Percentiles rank a stretch among this genome's conserved stretches.
These are phyloP conservation scores for Venturia nashicola DNA, from an alignment of 2,329 filamentous ascomycete genomes.

Conservation along the genomic window DNA sequence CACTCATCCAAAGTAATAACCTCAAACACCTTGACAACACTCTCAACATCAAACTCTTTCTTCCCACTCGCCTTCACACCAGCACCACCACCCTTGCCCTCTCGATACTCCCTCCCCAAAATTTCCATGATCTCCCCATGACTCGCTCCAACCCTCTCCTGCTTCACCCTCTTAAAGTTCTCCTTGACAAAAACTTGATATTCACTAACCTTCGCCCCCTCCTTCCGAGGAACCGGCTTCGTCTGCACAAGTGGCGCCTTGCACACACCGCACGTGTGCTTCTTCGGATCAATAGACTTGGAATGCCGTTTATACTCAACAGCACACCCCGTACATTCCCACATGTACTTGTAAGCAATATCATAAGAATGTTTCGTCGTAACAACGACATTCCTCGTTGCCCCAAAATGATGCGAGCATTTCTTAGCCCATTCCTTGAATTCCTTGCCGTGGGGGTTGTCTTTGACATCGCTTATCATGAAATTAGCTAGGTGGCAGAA, in stretches of 20 bases:
- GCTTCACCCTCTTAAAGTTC: constrained; percentile 51
- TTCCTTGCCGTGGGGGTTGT: constrained; percentile 68
- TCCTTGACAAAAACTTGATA: constrained; percentile 53
- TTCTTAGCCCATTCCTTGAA: constrained; percentile 64
- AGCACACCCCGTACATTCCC: constrained; percentile 61
- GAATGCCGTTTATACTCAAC: constrained; percentile 72
- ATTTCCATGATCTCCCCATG: constrained; percentile 60
- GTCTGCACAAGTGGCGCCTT: constrained; percentile 58
- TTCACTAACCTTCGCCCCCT: constrained; percentile 23
- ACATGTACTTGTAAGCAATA: constrained; percentile 87
- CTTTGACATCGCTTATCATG: constrained; percentile 65
- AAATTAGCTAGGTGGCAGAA: constrained; percentile 92
- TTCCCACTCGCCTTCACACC: not conserved
- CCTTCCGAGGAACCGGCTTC: constrained; percentile 56
- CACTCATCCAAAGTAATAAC: constrained; percentile 12
- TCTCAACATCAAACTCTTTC: constrained; percentile 2
- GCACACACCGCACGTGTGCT: constrained; percentile 68
- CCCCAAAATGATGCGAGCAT: constrained; percentile 45
- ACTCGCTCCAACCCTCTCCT: constrained; percentile 41
- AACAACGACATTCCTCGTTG: constrained; percentile 55
- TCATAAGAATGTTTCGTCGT: constrained; percentile 84
- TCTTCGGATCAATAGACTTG: constrained; percentile 63
- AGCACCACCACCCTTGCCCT: constrained; percentile 26
- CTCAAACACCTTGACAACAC: constrained; percentile 10
- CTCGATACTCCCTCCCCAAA: constrained; percentile 50